Evolutionary conservation across 805 yeast genomes (phyloP).

Genomic region (Dipodascus geniculatus): DNA sequence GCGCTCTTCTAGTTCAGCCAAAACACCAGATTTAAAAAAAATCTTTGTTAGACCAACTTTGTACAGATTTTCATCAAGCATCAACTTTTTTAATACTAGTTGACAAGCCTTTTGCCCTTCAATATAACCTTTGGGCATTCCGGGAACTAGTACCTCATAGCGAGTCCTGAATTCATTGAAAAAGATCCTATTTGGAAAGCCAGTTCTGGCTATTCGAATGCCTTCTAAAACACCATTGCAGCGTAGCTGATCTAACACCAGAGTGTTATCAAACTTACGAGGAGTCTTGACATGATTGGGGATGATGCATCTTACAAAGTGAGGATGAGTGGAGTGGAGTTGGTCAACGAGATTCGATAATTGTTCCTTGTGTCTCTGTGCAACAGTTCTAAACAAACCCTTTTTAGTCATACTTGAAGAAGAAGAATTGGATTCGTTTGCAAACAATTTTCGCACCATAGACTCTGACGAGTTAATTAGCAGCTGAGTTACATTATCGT

Average conservation of each 20-base stretch:
- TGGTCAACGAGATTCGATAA: constrained; percentile 58
- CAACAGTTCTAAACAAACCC: constrained; percentile 61
- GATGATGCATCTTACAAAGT: constrained; percentile 89
- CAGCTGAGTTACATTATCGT: constrained; percentile 56
- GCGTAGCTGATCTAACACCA: constrained; percentile 80
- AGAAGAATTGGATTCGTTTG: constrained; percentile 12
- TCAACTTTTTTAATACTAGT: constrained; percentile 46
- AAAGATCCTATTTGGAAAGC: constrained; percentile 85
- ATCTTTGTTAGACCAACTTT: constrained; percentile 63
- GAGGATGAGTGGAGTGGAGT: constrained; percentile 76
- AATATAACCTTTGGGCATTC: constrained; percentile 27
- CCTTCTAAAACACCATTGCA: constrained; percentile 99
- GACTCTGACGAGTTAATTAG: constrained; percentile 44
- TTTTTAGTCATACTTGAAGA: constrained; percentile 20
- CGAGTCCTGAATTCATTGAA: constrained; percentile 70
- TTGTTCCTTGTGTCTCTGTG: constrained; percentile 83
- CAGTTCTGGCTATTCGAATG: constrained; percentile 91
- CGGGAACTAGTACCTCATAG: constrained; percentile 55
- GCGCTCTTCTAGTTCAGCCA: constrained; percentile 65
- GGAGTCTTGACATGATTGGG: constrained; percentile 76
- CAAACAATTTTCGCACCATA: constrained; percentile 48
- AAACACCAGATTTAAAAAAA: constrained; percentile 65
- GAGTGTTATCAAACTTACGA: constrained; percentile 52
- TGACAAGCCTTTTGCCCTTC: constrained; percentile 60
- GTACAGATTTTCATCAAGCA: constrained; percentile 47